Evolutionary conservation across 83 land plant genomes (phyloP), one percentile per base, ranked within the genome.

Genomic region (Thuja plicata): DNA sequence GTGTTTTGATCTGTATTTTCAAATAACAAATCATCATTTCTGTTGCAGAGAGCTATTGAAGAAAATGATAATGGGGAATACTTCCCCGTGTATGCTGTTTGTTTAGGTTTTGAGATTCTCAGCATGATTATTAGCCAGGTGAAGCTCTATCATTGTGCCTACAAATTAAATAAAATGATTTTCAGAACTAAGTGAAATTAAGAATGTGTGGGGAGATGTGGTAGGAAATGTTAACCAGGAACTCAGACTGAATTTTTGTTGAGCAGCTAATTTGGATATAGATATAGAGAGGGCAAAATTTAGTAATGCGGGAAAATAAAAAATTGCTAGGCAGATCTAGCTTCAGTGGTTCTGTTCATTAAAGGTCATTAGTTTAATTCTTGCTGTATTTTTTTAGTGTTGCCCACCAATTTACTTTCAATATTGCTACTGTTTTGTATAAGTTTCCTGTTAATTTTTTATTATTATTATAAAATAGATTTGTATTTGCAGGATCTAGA

Each of bases 1-100:
- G 5, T 21, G 27, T 60, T 60, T 60, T 17, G 66, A 60, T 60
- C 21, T 60, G 77, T 73, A 73, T 73, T 73, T 27, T n/a, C 9
- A 8, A 30, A 30, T 27, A 73, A 73, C 77, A 73, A 73, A 73
- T 24, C 77, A 73, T 73, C 9, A 73, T 73, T 73, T 73, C 77
- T 73, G 77, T 45, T 81, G 32, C 84, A 81, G 84, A 82, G 32
- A 82, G 40, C 87, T 52, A n/a, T 85, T 45, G 41, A 85, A 55
- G 87, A 85, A 55, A 85, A 85, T 55, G 87, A 85, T 37, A 54
- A 85, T 15, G 71, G 66, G 37, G 70, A 85, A 57, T 85, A 85
- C 70, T 85, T 85, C 41, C 70, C 70, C 8, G 87, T 55, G 38
- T 85, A 85, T 85, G 70, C 27, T 13, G 27, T 85, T 35, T 85